Evolutionary conservation across 805 yeast species (phyloP).

Genomic region (Peterozyma xylosa): DNA sequence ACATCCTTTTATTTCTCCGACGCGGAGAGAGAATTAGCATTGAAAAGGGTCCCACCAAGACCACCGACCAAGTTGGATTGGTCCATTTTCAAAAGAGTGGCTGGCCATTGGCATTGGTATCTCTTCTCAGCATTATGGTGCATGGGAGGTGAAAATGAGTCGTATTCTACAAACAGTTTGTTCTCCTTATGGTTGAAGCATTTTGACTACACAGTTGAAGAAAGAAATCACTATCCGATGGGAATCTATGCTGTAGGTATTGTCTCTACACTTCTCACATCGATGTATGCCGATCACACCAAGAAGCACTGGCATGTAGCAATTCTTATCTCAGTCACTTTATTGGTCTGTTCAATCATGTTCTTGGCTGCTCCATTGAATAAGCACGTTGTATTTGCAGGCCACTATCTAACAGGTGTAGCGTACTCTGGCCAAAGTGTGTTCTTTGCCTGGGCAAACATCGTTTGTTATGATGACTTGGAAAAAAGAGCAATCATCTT

Average conservation of each 20-base stretch:
- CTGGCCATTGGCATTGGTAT: conserved; percentile 52
- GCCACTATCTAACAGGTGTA: conserved; percentile 48
- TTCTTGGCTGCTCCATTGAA: conserved; percentile 32
- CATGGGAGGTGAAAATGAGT: conserved; percentile 40
- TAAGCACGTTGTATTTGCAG: conserved; percentile 35
- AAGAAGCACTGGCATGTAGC: conserved; percentile 47
- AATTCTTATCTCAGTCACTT: conserved; percentile 29
- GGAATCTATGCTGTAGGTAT: conserved; percentile 48
- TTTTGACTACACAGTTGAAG: conserved; percentile 31
- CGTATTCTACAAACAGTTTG: conserved; percentile 36
- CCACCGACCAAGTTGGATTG: conserved; percentile 14
- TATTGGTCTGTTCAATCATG: conserved; percentile 41
- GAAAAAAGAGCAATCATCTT: conserved; percentile 59
- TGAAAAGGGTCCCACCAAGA: conserved; percentile 32
- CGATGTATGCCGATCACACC: conserved; percentile 34
- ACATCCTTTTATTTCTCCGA: conserved; percentile 27
- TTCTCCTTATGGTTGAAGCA: conserved; percentile 39
- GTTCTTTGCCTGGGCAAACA: conserved; percentile 34
- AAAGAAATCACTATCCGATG: conserved; percentile 46
- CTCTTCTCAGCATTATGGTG: conserved; percentile 44
- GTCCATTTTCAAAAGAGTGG: conserved; percentile 34
- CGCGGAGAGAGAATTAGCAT: conserved; percentile 33
- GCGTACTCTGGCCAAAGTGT: conserved; percentile 34
- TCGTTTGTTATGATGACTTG: conserved; percentile 38
- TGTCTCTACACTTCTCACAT: conserved; percentile 33